phyloP scores from a whole-genome alignment of 2,329 filamentous ascomycete species.

The Fusarium foetens region DNA sequence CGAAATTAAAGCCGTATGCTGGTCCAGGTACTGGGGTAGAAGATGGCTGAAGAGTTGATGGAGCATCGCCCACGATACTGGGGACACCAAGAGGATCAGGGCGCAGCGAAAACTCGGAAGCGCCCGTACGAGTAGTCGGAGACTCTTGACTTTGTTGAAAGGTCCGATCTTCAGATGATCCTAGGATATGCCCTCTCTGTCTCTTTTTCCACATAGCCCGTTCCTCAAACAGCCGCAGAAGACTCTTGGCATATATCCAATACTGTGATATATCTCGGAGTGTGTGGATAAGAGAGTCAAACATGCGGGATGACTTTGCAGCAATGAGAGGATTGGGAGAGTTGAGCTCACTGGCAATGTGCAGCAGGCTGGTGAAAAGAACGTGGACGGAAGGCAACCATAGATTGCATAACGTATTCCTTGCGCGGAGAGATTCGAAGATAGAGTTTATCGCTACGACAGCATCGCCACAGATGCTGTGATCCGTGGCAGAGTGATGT shows the following conservation, averaged over 20 bases:
- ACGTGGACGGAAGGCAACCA: slow-evolving; percentile 44
- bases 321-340: slow-evolving; percentile 47
- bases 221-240: slow-evolving; percentile 46
- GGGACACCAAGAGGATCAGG: slow-evolving; percentile 19
- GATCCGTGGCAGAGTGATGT: slow-evolving; percentile 35
- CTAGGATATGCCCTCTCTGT: background rate
- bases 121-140: background rate
- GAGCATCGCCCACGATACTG: slow-evolving; percentile 1
- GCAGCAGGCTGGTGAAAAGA: slow-evolving; percentile 48
- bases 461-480: slow-evolving; percentile 48
- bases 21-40: background rate
- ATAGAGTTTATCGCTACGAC: slow-evolving; percentile 44
- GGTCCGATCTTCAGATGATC: slow-evolving; percentile 5
- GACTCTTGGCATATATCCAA: slow-evolving; percentile 49
- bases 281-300: slow-evolving; percentile 45
- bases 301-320: slow-evolving; percentile 45
- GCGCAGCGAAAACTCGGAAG: slow-evolving; percentile 34
- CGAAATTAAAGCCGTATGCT: slow-evolving; percentile 26
- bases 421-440: slow-evolving; percentile 44
- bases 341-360: slow-evolving; percentile 43
- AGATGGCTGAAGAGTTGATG: slow-evolving; percentile 16
- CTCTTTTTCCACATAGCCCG: slow-evolving; percentile 32
- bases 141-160: slow-evolving; percentile 2
- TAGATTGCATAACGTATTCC: slow-evolving; percentile 37
- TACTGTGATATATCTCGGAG: slow-evolving; percentile 44